These are phyloP conservation scores for Aspergillus novoparasiticus DNA, from an alignment of 2,329 filamentous ascomycete genomes.

Conservation along the genomic window DNA sequence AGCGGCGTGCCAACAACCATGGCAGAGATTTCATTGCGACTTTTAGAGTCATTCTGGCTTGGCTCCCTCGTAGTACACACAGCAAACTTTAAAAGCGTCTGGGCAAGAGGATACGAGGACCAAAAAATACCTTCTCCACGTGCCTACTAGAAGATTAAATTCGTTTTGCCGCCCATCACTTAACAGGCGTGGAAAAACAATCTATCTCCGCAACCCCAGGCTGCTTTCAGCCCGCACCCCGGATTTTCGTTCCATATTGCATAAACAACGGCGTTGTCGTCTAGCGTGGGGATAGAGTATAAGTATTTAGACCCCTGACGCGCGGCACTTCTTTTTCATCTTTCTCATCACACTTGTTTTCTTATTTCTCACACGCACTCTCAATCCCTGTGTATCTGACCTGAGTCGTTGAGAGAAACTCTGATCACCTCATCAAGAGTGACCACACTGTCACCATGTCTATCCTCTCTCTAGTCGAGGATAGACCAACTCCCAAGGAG, in stretches of 20 bases:
- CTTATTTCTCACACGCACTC: not conserved
- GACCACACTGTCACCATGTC: constrained; percentile 33
- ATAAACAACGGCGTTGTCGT: not conserved
- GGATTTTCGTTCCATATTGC: not conserved
- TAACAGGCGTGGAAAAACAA: constrained; percentile 5
- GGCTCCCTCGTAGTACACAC: not conserved
- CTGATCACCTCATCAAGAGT: not conserved
- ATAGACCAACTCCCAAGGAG: constrained; percentile 56
- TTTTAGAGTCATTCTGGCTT: not conserved
- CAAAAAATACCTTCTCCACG: not conserved
- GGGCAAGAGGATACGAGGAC: not conserved
- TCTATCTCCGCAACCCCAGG: constrained; percentile 5
- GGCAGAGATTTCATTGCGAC: constrained; percentile 10
- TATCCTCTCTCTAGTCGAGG: constrained; percentile 45
- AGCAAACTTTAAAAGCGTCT: not conserved
- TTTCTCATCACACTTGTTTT: constrained; percentile 7
- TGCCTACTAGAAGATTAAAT: not conserved
- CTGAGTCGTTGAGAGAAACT: constrained; percentile 8
- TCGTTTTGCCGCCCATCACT: constrained; percentile 12
- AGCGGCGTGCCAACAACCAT: constrained; percentile 5
- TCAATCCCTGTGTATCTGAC: not conserved
- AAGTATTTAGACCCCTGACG: constrained; percentile 8
- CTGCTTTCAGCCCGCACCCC: constrained; percentile 17
- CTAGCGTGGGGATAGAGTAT: constrained; percentile 1
- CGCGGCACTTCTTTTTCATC: constrained; percentile 2